Percentiles rank a stretch among this genome's conserved stretches.
phyloP scores from a whole-genome alignment of 495 filamentous ascomycete genomes.

The Podospora fimiseda region DNA sequence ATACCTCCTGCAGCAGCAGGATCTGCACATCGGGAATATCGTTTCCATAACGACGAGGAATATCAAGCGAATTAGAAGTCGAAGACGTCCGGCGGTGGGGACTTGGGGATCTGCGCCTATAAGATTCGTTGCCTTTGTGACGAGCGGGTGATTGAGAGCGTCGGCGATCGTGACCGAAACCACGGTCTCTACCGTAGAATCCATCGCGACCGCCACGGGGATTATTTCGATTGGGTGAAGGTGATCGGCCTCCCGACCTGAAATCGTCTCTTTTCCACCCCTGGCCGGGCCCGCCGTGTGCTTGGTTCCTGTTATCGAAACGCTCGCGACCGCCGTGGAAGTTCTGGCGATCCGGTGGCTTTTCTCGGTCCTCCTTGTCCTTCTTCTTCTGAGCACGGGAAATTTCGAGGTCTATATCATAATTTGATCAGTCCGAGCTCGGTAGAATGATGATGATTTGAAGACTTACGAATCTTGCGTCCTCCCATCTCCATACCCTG shows the following conservation, averaged over 20 bases:
- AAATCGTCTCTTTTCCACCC: slow-evolving; percentile 59
- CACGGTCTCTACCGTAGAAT: slow-evolving; percentile 31
- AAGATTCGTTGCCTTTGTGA: slow-evolving; percentile 44
- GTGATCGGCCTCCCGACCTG: slow-evolving; percentile 46
- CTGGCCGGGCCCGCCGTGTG: background rate
- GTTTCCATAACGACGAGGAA: slow-evolving; percentile 64
- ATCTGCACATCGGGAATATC: slow-evolving; percentile 91
- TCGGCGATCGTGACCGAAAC: slow-evolving; percentile 33
- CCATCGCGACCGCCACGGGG: slow-evolving; percentile 40
- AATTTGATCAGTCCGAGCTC: slow-evolving; percentile 9
- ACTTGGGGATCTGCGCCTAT: slow-evolving; percentile 58
- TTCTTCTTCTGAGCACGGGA: slow-evolving; percentile 78
- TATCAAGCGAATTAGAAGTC: slow-evolving; percentile 58
- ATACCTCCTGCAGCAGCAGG: slow-evolving; percentile 71
- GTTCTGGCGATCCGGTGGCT: slow-evolving; percentile 26
- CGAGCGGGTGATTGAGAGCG: slow-evolving; percentile 55
- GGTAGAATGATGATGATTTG: slow-evolving; percentile 6
- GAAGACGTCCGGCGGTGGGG: slow-evolving; percentile 47
- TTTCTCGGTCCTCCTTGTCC: slow-evolving; percentile 45
- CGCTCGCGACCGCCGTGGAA: slow-evolving; percentile 22
- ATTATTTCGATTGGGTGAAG: slow-evolving; percentile 41
- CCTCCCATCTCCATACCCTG: slow-evolving; percentile 75
- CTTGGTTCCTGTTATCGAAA: slow-evolving; percentile 37
- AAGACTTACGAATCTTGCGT: slow-evolving; percentile 80
- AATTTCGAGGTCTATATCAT: slow-evolving; percentile 74